Evolutionary conservation across 345 rosid genomes (phyloP), one percentile per base, ranked within the genome.

Genomic region (Pseudoturritis turrita): DNA sequence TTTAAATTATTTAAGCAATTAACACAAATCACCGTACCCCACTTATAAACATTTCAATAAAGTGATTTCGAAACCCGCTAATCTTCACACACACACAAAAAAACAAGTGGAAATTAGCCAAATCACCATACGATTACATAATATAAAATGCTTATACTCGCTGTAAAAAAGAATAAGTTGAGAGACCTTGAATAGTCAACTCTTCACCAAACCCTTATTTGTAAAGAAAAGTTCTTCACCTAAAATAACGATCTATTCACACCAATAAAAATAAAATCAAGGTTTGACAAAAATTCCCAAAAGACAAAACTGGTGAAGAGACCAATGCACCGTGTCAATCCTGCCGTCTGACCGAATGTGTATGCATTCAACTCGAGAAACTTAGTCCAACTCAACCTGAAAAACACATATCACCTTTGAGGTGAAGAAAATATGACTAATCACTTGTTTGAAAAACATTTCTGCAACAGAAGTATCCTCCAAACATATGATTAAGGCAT

Each of bases 121-220:
- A 25, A n/a, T 57, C 8, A 56, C 65, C 19, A 41, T 22, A 23
- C 3, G 14, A 39, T 7, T 18, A 4, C 22, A 36, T 1, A 35
- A 17, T 1, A 36, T 5, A 41, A 12, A 23, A 39, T 10, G 1
- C 0, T n/a, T 52, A 3, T 23, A 9, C 13, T 53, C 29, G 21
- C 36, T 13, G 15, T 36, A 26, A 1, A 21, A 33, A 44, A 6
- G 10, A 29, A 44, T 33, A 35, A 15, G 57, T 23, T 35, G 19
- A 61, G 13, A 15, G 35, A 58, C 37, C 6, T 44, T 56, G 26
- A 57, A 14, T 37, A 70, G 41, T 55, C 74, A 47, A 23, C 68
- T 18, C 41, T 61, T 61, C 68, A 71, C 75, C 75, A 71, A 71
- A 60, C 60, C 37, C 22, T n/a, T 49, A 23, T 7, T 5, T 51